Base-by-base conservation (phyloP, 2,329 filamentous ascomycete species). In the Pseudocercospora crystallina region DNA sequence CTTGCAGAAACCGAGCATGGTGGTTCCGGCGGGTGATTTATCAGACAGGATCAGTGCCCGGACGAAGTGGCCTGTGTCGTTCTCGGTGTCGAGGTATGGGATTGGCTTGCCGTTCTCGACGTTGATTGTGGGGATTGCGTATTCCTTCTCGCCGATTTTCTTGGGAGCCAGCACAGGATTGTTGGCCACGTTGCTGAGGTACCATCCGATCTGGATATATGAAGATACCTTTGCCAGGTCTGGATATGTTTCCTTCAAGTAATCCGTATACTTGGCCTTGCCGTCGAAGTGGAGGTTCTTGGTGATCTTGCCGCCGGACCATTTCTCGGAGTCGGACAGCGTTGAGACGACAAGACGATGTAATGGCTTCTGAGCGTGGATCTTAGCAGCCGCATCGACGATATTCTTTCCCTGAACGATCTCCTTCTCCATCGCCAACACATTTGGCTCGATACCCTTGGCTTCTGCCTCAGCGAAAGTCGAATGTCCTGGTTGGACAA, bases 241-340 rank as follows among this genome's bases (percentile, higher is more conserved):
- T 2, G 52, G 51, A 36, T 51, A 40, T 8, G 53, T 56, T 12
- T 56, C 43, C 14, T 62, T 43, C 2, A 67, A 31, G 43, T 67
- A 65, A 7, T 59, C 55, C n/a, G 61, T 59, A 8, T 61, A 57
- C 4, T 59, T 54, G 13, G 57, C 61, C 53, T 68, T 68, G 15
- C 58, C 46, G 26, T 68, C 65, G 40, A 65, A 68, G 51, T 68
- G 65, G 36, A 70, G 69, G 0, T 74, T 69, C 11, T 64, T 59
- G 2, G 48, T 68, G 47, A 75, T 75, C 53, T 73, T 73, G 0
- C 74, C 74, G 8, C 58, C 59, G n/a, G 68, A 72, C 62, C 64
- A 68, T 50, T 69, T 71, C 7, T 55, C 61, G 1, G 65, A 63
- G 55, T 73, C 59, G 1, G 66, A 63, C 0, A 76, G 53, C 0